These are phyloP conservation scores for Paecilomyces formosus DNA, from an alignment of 2,329 filamentous ascomycete species.

Conservation along the genomic window DNA sequence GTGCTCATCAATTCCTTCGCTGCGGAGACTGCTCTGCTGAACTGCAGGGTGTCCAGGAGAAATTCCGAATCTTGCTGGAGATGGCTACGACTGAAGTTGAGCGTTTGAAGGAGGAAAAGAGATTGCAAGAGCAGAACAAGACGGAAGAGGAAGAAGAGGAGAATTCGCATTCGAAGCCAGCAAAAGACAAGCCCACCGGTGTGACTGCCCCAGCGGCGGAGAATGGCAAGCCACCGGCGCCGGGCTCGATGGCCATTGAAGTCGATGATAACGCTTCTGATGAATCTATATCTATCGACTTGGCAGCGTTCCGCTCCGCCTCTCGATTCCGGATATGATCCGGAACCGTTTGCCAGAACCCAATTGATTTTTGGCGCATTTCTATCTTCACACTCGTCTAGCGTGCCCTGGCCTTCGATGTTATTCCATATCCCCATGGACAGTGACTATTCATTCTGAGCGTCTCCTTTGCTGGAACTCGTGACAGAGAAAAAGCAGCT, in stretches of 20 bases:
- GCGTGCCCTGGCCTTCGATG: background rate
- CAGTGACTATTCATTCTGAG: background rate
- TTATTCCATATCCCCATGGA: background rate
- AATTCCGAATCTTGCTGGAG: slow-evolving; percentile 57
- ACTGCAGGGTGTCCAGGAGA: slow-evolving; percentile 60
- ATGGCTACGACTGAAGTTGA: slow-evolving; percentile 54
- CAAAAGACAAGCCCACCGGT: slow-evolving; percentile 3
- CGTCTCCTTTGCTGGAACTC: background rate
- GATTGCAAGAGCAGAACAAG: slow-evolving; percentile 11
- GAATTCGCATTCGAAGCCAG: slow-evolving; percentile 2
- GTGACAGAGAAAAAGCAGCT: background rate
- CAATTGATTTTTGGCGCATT: background rate
- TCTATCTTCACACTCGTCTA: background rate
- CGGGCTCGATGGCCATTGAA: slow-evolving; percentile 21
- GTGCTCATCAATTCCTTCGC: slow-evolving; percentile 81
- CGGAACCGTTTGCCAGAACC: background rate
- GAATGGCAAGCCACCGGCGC: slow-evolving; percentile 13
- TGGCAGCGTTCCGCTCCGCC: slow-evolving; percentile 25
- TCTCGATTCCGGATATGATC: background rate
- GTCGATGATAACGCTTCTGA: slow-evolving; percentile 28
- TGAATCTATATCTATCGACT: slow-evolving; percentile 27
- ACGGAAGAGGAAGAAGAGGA: slow-evolving; percentile 14
- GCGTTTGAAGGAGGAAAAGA: slow-evolving; percentile 47
- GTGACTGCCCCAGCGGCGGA: background rate
- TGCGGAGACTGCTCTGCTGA: slow-evolving; percentile 78